These are phyloP conservation scores for Neonectria punicea DNA, from an alignment of 2,329 filamentous ascomycete species.

Conservation along the genomic window DNA sequence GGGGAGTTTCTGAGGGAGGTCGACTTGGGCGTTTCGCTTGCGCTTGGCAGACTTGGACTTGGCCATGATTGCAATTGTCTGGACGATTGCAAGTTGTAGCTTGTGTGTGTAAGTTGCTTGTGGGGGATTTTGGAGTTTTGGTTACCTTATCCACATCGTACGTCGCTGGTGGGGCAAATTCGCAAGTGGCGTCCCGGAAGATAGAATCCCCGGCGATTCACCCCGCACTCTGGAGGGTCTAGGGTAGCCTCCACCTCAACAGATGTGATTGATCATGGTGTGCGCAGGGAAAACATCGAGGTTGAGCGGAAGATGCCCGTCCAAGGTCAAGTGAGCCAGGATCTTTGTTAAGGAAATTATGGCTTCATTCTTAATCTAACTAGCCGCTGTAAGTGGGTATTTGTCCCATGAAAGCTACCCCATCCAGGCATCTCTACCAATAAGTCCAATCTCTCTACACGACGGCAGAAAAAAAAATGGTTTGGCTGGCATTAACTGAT, in stretches of 20 bases:
- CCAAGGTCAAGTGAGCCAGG: no score
- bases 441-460: no score
- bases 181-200: not conserved
- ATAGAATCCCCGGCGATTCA: not conserved
- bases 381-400: no score
- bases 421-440: not conserved
- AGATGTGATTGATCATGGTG: no score
- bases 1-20: constrained; percentile 49
- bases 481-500: no score
- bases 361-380: no score
- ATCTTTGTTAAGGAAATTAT: no score
- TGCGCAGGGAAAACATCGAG: no score
- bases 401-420: no score
- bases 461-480: no score
- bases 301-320: no score
- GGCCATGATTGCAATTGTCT: constrained; percentile 46
- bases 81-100: not conserved
- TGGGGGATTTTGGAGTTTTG: not conserved
- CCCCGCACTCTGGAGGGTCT: not conserved
- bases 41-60: constrained; percentile 59
- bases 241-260: not conserved
- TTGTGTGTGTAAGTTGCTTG: no score
- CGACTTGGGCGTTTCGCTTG: constrained; percentile 53
- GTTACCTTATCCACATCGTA: not conserved
- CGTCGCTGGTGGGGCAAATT: not conserved